Evolutionary conservation across 805 yeast species (phyloP), one percentile per base, ranked within the genome.

Genomic region (Ogataea siamensis): DNA sequence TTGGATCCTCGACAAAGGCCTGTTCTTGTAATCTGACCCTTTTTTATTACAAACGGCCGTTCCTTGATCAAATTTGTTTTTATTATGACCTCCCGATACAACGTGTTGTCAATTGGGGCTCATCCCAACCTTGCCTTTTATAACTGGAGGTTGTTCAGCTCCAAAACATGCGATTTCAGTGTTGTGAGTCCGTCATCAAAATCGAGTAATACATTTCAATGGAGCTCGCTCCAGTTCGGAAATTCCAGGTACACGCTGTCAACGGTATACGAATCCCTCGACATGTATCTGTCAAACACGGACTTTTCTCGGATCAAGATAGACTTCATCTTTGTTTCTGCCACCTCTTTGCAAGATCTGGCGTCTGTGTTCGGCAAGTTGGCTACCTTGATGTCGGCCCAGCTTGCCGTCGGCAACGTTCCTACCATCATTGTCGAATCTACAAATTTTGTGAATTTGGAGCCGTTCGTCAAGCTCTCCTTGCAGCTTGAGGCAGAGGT

Each of bases 391-490:
- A 45, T 74, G 24, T 62, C 61, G 34, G 19, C 29, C 11, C 60
- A 58, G 37, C 13, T 51, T 5, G 30, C 45, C 4, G 33, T 38
- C 15, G 47, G 45, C 12, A 57, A 57, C 44, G 71, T 56, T 27
- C 71, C 87, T 17, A 64, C 78, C 22, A 62, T 84, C 2, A 63
- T 83, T 17, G 63, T 84, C 24, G 94, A 84, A 60, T 73, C 80
- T 33, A 76, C 87, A 2, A 86, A 87, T 4, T 83, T 74, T 54
- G 75, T 84, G 40, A 81, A 81, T 56, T 58, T 84, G 36, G 91
- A 84, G 57, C 83, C 85, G 6, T 83, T 83, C 54, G 71, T 81
- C 26, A 68, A 65, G 47, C 64, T 75, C 57, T 61, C 61, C 21
- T 52, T 51, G 44, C 67, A 47, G 40, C 51, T 64, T 11, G 50